Evolutionary conservation across 805 yeast species (phyloP).

Genomic region (Pichia nanzhaoensis): DNA sequence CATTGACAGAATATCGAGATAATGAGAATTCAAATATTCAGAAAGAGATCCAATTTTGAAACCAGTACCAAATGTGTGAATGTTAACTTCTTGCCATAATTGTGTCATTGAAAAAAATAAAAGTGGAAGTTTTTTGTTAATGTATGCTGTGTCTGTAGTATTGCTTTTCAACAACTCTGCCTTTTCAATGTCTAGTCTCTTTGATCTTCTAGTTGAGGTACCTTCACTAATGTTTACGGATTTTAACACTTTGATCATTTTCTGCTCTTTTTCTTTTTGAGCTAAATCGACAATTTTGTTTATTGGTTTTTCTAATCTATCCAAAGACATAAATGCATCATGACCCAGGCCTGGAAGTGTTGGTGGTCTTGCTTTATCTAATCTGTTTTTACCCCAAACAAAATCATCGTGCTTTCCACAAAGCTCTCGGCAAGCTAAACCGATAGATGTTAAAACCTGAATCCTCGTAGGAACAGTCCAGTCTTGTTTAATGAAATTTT

Average conservation of each 20-base stretch:
- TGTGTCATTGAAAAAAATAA: constrained; percentile 51
- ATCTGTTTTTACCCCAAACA: constrained; percentile 32
- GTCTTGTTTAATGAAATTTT: constrained; percentile 60
- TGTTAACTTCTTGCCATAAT: constrained; percentile 36
- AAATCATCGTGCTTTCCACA: constrained; percentile 48
- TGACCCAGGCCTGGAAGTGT: constrained; percentile 44
- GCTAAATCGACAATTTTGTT: constrained; percentile 29
- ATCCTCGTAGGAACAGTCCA: constrained; percentile 76
- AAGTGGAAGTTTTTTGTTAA: constrained; percentile 33
- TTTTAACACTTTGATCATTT: constrained; percentile 20
- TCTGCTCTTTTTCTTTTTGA: constrained; percentile 36
- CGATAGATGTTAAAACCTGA: constrained; percentile 57
- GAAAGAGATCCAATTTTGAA: constrained; percentile 48
- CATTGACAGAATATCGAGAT: constrained; percentile 50
- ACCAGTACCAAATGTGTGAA: constrained; percentile 32
- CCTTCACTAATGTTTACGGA: constrained; percentile 29
- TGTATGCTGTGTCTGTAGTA: constrained; percentile 23
- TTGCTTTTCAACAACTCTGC: constrained; percentile 16
- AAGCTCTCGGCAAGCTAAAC: constrained; percentile 68
- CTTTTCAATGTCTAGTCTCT: constrained; percentile 23
- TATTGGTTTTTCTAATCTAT: constrained; percentile 22
- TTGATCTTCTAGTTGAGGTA: constrained; percentile 37
- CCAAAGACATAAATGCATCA: constrained; percentile 30
- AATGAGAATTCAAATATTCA: constrained; percentile 49
- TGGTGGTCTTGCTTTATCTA: constrained; percentile 24